Evolutionary conservation across 441 rosid genomes (phyloP).

Genomic region (Syzygium malaccense): DNA sequence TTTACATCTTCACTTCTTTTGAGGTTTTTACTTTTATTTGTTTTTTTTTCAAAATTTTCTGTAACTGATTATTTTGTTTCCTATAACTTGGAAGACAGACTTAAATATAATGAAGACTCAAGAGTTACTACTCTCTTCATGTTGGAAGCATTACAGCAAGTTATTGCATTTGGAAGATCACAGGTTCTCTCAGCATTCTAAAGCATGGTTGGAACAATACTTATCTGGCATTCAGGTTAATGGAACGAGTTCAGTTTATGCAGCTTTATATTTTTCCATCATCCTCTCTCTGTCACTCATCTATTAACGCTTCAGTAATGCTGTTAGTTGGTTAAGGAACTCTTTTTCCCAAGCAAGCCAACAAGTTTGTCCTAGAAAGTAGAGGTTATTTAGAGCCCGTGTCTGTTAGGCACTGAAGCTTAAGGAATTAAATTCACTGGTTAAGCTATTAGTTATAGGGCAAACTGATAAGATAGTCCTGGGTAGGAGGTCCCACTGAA

Average conservation of each 20-base stretch:
- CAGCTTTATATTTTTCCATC: background rate
- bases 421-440: background rate
- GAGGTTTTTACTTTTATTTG: background rate
- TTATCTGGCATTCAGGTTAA: slow-evolving; percentile 80
- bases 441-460: background rate
- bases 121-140: slow-evolving; percentile 64
- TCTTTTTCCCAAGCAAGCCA: background rate
- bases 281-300: background rate
- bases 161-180: slow-evolving; percentile 75
- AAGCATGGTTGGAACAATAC: slow-evolving; percentile 66
- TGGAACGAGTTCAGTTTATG: background rate
- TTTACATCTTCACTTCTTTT: slow-evolving; percentile 7
- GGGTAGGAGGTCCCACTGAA: background rate
- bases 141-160: slow-evolving; percentile 82
- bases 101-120: slow-evolving; percentile 25
- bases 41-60: slow-evolving; percentile 4
- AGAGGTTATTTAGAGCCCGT: background rate
- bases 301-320: background rate
- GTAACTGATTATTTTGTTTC: slow-evolving; percentile 8
- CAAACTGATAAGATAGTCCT: background rate
- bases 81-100: slow-evolving; percentile 31
- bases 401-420: background rate
- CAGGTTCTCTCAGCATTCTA: slow-evolving; percentile 44
- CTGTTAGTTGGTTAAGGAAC: background rate
- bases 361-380: background rate